Evolutionary conservation across 2,329 filamentous ascomycete genomes (phyloP).

Genomic region (Tolypocladium amazonense): DNA sequence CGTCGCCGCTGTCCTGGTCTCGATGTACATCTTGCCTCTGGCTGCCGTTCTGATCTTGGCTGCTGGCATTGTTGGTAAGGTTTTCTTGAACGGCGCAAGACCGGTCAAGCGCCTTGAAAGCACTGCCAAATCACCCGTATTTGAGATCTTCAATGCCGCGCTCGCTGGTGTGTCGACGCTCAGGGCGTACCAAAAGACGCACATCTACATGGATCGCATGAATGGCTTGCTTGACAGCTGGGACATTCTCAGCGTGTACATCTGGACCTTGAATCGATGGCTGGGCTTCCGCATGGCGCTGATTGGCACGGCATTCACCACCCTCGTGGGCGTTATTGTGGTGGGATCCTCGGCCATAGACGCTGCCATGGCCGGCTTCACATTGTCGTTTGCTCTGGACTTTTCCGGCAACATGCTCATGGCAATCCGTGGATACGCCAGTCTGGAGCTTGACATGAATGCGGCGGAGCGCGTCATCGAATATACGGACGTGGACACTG

Average conservation of each 20-base stretch:
- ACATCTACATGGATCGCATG: slow-evolving; percentile 60
- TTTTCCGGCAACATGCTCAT: slow-evolving; percentile 55
- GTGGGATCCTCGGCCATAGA: slow-evolving; percentile 51
- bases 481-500: slow-evolving; percentile 59
- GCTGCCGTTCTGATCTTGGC: slow-evolving; percentile 46
- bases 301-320: slow-evolving; percentile 58
- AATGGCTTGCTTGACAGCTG: slow-evolving; percentile 59
- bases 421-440: slow-evolving; percentile 57
- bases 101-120: slow-evolving; percentile 71
- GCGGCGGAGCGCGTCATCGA: slow-evolving; percentile 66
- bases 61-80: slow-evolving; percentile 45
- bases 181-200: slow-evolving; percentile 59
- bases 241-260: slow-evolving; percentile 52
- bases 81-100: slow-evolving; percentile 60
- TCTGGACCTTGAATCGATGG: slow-evolving; percentile 69
- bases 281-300: slow-evolving; percentile 62
- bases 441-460: slow-evolving; percentile 70
- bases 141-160: slow-evolving; percentile 67
- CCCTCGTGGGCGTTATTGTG: slow-evolving; percentile 53
- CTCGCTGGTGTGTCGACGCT: slow-evolving; percentile 66
- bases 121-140: slow-evolving; percentile 66
- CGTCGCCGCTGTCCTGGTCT: slow-evolving; percentile 57
- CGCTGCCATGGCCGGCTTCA: slow-evolving; percentile 64
- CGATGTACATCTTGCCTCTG: slow-evolving; percentile 53
- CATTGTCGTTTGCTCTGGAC: slow-evolving; percentile 61